Conservation (phyloP, 2,329 filamentous ascomycete species). For the Fonsecaea pedrosoi region DNA sequence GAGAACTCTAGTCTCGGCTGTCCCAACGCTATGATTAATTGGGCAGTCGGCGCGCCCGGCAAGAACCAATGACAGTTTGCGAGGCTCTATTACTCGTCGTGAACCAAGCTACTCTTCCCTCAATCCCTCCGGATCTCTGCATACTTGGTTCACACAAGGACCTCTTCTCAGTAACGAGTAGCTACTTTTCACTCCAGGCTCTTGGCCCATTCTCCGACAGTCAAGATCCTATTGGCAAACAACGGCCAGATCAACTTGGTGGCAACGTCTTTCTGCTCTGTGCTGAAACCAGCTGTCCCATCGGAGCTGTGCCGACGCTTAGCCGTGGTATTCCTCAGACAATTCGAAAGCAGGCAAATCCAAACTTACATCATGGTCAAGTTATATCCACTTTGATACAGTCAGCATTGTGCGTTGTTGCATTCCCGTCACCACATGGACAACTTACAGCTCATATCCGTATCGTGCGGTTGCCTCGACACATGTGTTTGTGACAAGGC, state of each 20-base stretch:
- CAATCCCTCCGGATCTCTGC: background rate
- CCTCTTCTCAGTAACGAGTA: background rate
- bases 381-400: constrained; percentile 5
- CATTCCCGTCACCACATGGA: background rate
- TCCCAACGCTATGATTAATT: constrained; percentile 2
- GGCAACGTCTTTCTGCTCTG: constrained; percentile 14
- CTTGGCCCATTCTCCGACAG: constrained; percentile 9
- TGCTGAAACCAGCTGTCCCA: constrained; percentile 15
- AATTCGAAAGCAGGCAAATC: background rate
- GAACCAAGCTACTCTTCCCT: background rate
- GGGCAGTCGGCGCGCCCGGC: constrained; percentile 7
- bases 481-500: constrained; percentile 45
- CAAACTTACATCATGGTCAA: constrained; percentile 18
- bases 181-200: background rate
- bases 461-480: constrained; percentile 46
- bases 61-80: constrained; percentile 4
- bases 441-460: constrained; percentile 41
- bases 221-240: constrained; percentile 8
- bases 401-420: background rate
- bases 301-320: background rate
- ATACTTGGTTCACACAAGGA: background rate
- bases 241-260: constrained; percentile 16
- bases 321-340: background rate
- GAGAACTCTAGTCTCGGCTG: background rate
- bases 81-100: background rate